These are phyloP conservation scores for Monosporascus ibericus DNA, from an alignment of 2,329 filamentous ascomycete genomes.

Conservation along the genomic window DNA sequence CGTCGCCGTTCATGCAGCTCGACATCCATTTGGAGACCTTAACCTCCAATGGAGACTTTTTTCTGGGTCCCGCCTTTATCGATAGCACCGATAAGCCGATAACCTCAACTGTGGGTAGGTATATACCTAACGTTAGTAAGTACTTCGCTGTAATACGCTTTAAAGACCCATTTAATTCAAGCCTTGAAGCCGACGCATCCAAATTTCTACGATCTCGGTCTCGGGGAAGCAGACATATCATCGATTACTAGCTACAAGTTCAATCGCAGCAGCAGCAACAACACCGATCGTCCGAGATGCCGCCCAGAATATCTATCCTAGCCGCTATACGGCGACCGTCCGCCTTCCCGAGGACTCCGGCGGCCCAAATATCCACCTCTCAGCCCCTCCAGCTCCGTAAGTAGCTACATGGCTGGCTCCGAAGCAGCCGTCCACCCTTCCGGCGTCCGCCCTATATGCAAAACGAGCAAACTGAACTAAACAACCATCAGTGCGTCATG, in stretches of 20 bases:
- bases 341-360: constrained; percentile 12
- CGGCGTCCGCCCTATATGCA: background rate
- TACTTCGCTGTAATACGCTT: background rate
- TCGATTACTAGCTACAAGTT: constrained; percentile 1
- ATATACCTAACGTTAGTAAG: background rate
- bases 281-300: constrained; percentile 29
- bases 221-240: too few species aligned
- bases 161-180: background rate
- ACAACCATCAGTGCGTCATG: constrained; percentile 11
- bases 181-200: background rate
- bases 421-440: background rate
- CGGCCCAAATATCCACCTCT: constrained; percentile 21
- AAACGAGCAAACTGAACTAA: background rate
- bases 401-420: constrained; percentile 1
- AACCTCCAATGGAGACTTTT: background rate
- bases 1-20: too few species aligned
- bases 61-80: background rate
- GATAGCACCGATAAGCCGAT: constrained; percentile 2
- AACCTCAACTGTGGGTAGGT: background rate
- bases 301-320: constrained; percentile 30
- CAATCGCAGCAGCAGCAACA: background rate
- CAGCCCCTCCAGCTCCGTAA: constrained; percentile 15
- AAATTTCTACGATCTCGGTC: constrained; percentile 3
- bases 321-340: constrained; percentile 18
- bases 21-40: background rate